phyloP scores from a whole-genome alignment of 164 flowering plant species.

The Paratinospora sagittata region DNA sequence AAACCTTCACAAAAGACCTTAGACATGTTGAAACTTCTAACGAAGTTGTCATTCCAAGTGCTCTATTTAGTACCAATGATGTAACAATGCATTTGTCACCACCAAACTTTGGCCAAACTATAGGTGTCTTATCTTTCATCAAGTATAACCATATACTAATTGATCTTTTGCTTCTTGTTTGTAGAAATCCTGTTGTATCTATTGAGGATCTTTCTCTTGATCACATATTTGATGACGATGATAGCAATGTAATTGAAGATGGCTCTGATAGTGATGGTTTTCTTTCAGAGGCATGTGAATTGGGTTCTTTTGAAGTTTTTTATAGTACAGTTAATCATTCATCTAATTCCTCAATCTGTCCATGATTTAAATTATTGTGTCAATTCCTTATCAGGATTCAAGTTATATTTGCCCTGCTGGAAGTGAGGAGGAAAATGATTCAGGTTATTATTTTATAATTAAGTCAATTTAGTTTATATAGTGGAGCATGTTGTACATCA shows the following conservation, averaged over 20 bases:
- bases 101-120: not conserved
- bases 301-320: not conserved
- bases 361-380: constrained; percentile 5
- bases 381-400: constrained; percentile 35
- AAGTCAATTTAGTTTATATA: not conserved
- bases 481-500: not conserved
- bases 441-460: constrained; percentile 14
- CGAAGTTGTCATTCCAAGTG: not conserved
- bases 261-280: constrained; percentile 85
- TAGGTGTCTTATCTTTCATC: not conserved
- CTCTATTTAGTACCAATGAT: not conserved
- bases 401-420: constrained; percentile 24
- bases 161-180: constrained; percentile 12
- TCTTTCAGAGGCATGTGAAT: constrained; percentile 70
- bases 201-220: constrained; percentile 43
- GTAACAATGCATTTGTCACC: not conserved
- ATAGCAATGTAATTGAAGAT: constrained; percentile 34
- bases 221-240: constrained; percentile 50
- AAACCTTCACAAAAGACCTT: not conserved
- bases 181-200: constrained; percentile 34
- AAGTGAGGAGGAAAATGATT: constrained; percentile 25
- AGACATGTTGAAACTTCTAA: not conserved
- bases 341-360: constrained; percentile 3
- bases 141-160: not conserved
- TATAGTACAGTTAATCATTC: not conserved